Conservation (phyloP, 1,139 yeast species). For the Taphrina confusa region DNA sequence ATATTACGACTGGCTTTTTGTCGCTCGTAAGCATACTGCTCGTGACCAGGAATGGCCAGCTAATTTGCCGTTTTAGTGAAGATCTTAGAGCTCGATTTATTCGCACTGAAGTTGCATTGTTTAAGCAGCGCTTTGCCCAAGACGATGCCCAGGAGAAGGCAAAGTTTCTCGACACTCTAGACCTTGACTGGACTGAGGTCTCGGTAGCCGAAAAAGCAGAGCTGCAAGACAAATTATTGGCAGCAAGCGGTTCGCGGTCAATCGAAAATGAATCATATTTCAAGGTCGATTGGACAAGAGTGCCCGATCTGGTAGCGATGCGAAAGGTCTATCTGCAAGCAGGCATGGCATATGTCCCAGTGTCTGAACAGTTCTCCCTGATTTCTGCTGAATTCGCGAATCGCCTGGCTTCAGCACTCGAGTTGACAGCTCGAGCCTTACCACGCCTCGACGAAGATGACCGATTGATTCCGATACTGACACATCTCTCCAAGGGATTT, state of each 20-base stretch:
- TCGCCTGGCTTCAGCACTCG: conserved; percentile 56
- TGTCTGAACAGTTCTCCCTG: conserved; percentile 71
- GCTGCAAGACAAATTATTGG: conserved; percentile 56
- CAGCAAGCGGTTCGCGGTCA: conserved; percentile 44
- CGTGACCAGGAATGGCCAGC: not conserved
- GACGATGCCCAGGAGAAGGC: conserved; percentile 70
- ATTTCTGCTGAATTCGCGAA: conserved; percentile 66
- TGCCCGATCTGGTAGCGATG: conserved; percentile 68
- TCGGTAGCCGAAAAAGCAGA: conserved; percentile 60
- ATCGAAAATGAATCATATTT: conserved; percentile 64
- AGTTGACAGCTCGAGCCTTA: conserved; percentile 70
- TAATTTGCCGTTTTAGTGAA: conserved; percentile 46
- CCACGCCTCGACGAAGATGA: conserved; percentile 92
- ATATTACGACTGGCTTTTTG: conserved; percentile 87
- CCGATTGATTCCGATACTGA: conserved; percentile 76
- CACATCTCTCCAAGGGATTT: conserved; percentile 75
- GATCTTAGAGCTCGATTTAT: conserved; percentile 79
- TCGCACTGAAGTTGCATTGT: conserved; percentile 71
- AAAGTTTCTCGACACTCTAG: conserved; percentile 54
- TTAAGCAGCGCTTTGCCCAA: conserved; percentile 67
- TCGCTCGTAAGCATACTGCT: conserved; percentile 52
- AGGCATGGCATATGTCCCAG: conserved; percentile 85
- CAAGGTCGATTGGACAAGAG: conserved; percentile 84
- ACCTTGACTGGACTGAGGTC: conserved; percentile 71
- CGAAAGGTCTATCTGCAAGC: conserved; percentile 65